These are phyloP conservation scores for Calocybe cyanea DNA, from an alignment of 768 basidiomycete genomes.

Conservation along the genomic window DNA sequence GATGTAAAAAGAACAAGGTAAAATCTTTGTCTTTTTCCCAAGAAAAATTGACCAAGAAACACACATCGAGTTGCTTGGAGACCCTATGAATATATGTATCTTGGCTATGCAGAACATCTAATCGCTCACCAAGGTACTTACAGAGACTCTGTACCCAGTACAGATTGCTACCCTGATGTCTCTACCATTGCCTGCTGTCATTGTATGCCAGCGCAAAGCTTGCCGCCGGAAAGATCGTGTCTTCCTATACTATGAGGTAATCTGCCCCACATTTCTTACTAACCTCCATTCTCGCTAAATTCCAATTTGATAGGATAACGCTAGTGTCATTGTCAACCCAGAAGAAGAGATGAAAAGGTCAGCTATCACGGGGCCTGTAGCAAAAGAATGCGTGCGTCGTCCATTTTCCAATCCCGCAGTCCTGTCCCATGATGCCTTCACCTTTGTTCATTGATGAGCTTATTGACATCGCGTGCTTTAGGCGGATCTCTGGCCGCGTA, in stretches of 20 bases:
- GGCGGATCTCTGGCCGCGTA: constrained; percentile 99
- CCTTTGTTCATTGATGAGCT: constrained; percentile 2
- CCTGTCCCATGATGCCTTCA: not conserved
- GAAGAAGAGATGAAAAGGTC: constrained; percentile 99
- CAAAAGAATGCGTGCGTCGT: constrained; percentile 94
- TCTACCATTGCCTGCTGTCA: constrained; percentile 96
- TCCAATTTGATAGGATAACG: too few relatives aligned
- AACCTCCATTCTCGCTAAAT: too few relatives aligned
- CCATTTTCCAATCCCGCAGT: not conserved
- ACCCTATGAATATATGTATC: too few relatives aligned
- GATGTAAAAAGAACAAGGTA: too few relatives aligned
- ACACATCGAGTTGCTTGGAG: too few relatives aligned
- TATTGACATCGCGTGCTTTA: constrained; percentile 28
- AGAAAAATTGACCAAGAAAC: too few relatives aligned
- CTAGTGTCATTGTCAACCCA: constrained; percentile 95
- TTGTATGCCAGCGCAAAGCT: constrained; percentile 96
- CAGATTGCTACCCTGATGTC: too few relatives aligned
- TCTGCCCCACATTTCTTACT: too few relatives aligned
- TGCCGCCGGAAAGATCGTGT: constrained; percentile 99
- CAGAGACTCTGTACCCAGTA: too few relatives aligned
- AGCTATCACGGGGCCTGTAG: constrained; percentile 93
- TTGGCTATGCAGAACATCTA: too few relatives aligned
- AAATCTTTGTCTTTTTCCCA: too few relatives aligned
- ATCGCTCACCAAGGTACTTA: too few relatives aligned
- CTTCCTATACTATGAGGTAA: constrained; percentile 97